Evolutionary conservation across 257 asterid genomes (phyloP).

Genomic region (Anisodus acutangulus): DNA sequence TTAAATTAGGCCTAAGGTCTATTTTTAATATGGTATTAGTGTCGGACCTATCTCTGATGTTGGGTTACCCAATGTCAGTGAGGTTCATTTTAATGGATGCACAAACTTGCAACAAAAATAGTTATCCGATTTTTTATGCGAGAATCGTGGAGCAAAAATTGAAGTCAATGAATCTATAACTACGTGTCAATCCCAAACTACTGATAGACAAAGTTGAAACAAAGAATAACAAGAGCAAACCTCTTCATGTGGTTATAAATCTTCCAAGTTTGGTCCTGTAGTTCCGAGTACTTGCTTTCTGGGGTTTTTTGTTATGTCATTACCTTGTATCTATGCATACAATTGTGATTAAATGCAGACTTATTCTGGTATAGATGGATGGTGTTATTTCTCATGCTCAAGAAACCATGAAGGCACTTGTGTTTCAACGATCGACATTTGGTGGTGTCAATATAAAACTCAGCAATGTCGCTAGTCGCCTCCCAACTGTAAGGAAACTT

Average conservation of each 20-base stretch:
- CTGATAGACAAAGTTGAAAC: neutral
- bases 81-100: neutral
- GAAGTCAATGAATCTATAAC: too few species aligned
- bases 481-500: slow-evolving; percentile 75
- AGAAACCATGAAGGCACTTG: slow-evolving; percentile 83
- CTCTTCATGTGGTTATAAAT: neutral
- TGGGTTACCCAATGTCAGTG: too few species aligned
- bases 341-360: neutral
- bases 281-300: neutral
- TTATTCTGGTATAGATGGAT: slow-evolving; percentile 68
- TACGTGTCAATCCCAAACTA: too few species aligned
- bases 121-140: neutral
- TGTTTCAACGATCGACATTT: slow-evolving; percentile 89
- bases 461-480: slow-evolving; percentile 93
- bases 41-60: too few species aligned
- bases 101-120: neutral
- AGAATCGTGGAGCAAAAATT: too few species aligned
- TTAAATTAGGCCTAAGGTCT: neutral
- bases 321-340: neutral
- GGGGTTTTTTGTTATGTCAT: neutral
- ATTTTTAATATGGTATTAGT: too few species aligned
- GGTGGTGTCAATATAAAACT: slow-evolving; percentile 90
- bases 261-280: neutral
- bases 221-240: neutral
- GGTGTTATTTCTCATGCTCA: slow-evolving; percentile 93